These are phyloP conservation scores for Sphagnum fallax DNA, from an alignment of 228 moss, liverwort and hornwort genomes.

Conservation along the genomic window DNA sequence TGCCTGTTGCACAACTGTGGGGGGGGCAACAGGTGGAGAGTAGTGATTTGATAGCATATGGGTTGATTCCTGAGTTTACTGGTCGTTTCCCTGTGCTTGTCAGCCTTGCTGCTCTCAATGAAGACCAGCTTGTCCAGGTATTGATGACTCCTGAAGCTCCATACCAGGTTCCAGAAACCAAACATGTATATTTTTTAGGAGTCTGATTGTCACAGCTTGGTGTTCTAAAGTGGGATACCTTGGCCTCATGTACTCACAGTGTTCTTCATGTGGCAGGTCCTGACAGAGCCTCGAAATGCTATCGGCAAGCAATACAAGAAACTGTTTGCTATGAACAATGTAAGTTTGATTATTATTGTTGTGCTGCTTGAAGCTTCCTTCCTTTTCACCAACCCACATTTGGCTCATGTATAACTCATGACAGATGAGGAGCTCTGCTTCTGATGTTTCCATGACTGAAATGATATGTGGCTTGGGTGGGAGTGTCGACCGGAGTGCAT, in stretches of 20 bases:
- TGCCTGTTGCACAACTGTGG: background rate
- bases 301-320: constrained; percentile 99
- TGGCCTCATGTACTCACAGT: too few species aligned
- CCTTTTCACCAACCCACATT: background rate
- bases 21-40: constrained; percentile 72
- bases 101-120: constrained; percentile 83
- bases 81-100: constrained; percentile 97
- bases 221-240: too few species aligned
- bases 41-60: constrained; percentile 96
- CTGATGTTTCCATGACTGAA: too few species aligned
- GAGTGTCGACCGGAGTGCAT: too few species aligned
- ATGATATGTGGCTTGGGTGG: too few species aligned
- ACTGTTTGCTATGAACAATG: constrained; percentile 97
- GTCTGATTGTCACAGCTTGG: background rate
- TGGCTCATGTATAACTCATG: background rate
- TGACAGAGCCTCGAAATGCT: constrained; percentile 92
- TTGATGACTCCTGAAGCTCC: background rate
- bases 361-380: background rate
- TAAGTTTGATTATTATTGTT: constrained; percentile 17
- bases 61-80: constrained; percentile 96
- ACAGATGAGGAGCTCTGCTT: too few species aligned
- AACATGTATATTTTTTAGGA: background rate
- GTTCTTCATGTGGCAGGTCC: constrained; percentile 42
- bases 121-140: constrained; percentile 99
- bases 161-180: background rate